These are phyloP conservation scores for Phytophthora citricola DNA, from an alignment of 352 stramenopile genomes.

Conservation along the genomic window DNA sequence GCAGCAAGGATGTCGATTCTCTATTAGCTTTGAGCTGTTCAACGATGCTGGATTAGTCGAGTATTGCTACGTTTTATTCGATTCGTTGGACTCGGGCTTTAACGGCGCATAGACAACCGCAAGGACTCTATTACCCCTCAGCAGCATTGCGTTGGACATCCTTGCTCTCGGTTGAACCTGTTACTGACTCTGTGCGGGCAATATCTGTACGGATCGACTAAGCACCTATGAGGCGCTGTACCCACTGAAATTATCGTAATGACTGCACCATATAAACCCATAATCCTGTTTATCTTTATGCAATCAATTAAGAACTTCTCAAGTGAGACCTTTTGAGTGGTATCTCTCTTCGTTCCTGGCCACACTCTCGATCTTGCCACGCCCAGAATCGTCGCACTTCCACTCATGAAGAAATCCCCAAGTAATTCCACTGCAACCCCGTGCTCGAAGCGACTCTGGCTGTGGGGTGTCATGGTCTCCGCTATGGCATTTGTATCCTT, in stretches of 20 bases:
- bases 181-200: not conserved
- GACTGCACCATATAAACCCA: not conserved
- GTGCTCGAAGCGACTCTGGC: slow-evolving; percentile 21
- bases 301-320: slow-evolving; percentile 8
- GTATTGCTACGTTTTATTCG: no score
- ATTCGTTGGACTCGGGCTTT: no score
- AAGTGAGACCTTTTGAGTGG: slow-evolving; percentile 6
- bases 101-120: no score
- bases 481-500: slow-evolving; percentile 20
- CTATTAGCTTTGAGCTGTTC: no score
- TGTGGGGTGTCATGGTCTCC: slow-evolving; percentile 23
- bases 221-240: slow-evolving; percentile 1
- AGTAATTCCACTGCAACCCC: slow-evolving; percentile 6
- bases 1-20: no score
- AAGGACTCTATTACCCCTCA: no score
- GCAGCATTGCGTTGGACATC: slow-evolving; percentile 18
- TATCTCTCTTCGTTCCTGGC: not conserved
- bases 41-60: no score
- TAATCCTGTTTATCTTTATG: not conserved
- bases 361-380: slow-evolving; percentile 10
- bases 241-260: not conserved
- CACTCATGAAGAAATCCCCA: slow-evolving; percentile 14
- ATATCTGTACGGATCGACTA: slow-evolving; percentile 14
- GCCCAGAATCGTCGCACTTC: not conserved
- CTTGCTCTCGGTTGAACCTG: slow-evolving; percentile 2